These are phyloP conservation scores for Neocatenulostroma microsporum DNA, from an alignment of 2,329 filamentous ascomycete genomes.

Conservation along the genomic window DNA sequence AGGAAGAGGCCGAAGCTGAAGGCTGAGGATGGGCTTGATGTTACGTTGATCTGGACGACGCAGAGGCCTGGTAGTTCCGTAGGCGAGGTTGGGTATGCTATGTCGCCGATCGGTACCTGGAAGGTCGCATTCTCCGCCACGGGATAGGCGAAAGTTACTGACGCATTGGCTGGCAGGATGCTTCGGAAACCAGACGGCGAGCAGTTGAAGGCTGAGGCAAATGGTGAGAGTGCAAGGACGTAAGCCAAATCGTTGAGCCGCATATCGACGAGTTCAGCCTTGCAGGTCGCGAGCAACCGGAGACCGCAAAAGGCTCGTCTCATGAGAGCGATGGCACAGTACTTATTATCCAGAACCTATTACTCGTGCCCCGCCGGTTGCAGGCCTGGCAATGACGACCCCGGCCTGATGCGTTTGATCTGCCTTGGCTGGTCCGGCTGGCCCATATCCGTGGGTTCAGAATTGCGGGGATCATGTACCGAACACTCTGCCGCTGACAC, in stretches of 20 bases:
- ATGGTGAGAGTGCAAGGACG: not conserved
- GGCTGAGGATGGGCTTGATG: constrained; percentile 23
- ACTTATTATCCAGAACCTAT: no score
- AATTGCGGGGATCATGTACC: no score
- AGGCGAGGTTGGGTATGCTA: constrained; percentile 35
- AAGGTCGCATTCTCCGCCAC: constrained; percentile 33
- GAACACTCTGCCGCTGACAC: no score
- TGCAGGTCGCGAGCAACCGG: no score
- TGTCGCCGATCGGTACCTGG: constrained; percentile 29
- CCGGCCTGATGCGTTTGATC: no score
- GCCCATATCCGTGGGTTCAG: no score
- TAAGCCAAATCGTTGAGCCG: not conserved
- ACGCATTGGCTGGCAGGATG: constrained; percentile 29
- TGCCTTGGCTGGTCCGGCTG: no score
- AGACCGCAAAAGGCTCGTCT: no score
- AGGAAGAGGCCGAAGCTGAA: not conserved
- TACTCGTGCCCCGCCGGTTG: no score
- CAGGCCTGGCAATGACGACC: no score
- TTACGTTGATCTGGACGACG: constrained; percentile 26
- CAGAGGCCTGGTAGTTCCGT: constrained; percentile 26
- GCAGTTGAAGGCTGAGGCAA: constrained; percentile 25
- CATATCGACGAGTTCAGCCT: no score
- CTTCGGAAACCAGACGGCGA: constrained; percentile 27
- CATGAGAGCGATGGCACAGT: no score
- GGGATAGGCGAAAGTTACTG: constrained; percentile 29